Evolutionary conservation across 2,329 filamentous ascomycete species (phyloP), one percentile per base, ranked within the genome.

Genomic region (Trichoderma atrobrunneum): DNA sequence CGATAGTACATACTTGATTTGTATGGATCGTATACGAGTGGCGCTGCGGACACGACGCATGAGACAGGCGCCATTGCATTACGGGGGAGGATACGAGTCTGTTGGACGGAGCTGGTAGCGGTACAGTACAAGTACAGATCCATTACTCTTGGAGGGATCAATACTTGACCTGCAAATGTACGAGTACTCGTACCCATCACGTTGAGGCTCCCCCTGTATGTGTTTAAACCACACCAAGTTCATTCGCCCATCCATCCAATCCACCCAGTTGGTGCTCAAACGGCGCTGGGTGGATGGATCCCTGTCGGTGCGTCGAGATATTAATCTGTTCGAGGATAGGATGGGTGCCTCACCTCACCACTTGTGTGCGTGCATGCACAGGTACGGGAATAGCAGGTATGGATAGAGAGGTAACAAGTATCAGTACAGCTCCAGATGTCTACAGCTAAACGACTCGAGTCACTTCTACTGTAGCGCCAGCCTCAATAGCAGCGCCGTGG

Each of bases 261-360:
- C 36, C 28, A 64, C 48, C 39, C 62, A 28, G 11, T 51, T 54
- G 48, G 48, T 14, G 48, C 48, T 32, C 62, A 54, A 48, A 21
- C n/a, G 48, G 11, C 39, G 28, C 30, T 26, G n/a, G 26, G 18
- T 16, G n/a, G 21, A 30, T 16, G n/a, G 21, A 57, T 43, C 65
- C 65, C 65, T 69, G 56, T 69, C 65, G 34, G 36, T 32, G 64
- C 64, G 64, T 67, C 64, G 64, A 60, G n/a, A 60, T 14, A 12
- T 48, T 30, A 28, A 43, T 21, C 48, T 39, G n/a, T 3, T 8
- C 1, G 36, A 48, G 16, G 24, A 26, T 28, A 18, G n/a, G 43
- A 51, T 21, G 43, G 21, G 8, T 54, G 62, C 39, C 18, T 54
- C 43, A 16, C 21, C 21, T 54, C 43, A 7, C n/a, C 11, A n/a